These are phyloP conservation scores for Primulina tabacum DNA, from an alignment of 257 asterid genomes.

Conservation along the genomic window DNA sequence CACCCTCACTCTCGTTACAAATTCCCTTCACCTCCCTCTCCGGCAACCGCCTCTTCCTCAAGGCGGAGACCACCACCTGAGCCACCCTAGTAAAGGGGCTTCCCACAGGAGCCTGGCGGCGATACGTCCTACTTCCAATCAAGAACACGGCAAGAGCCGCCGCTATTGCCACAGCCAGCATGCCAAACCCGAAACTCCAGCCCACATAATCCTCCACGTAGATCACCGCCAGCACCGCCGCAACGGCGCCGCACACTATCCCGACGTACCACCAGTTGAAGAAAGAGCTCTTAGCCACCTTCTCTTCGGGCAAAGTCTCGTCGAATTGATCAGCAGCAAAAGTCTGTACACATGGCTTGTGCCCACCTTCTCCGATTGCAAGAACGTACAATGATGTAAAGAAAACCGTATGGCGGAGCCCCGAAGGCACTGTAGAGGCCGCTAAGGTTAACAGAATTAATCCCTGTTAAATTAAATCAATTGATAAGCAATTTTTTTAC, in stretches of 20 bases:
- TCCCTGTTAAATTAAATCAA: slow-evolving; percentile 35
- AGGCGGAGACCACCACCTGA: slow-evolving; percentile 62
- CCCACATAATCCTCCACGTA: slow-evolving; percentile 61
- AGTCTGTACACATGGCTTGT: slow-evolving; percentile 74
- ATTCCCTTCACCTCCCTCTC: slow-evolving; percentile 27
- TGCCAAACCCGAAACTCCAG: slow-evolving; percentile 56
- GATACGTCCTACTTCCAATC: slow-evolving; percentile 41
- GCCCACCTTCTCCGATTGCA: slow-evolving; percentile 67
- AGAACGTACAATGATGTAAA: slow-evolving; percentile 56
- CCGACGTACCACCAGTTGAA: slow-evolving; percentile 91
- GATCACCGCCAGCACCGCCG: slow-evolving; percentile 54
- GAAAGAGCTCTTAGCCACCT: slow-evolving; percentile 54
- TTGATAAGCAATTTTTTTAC: too few relatives aligned
- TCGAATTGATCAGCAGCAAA: slow-evolving; percentile 78
- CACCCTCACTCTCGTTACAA: slow-evolving; percentile 19
- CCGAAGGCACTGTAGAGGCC: slow-evolving; percentile 33
- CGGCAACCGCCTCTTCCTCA: slow-evolving; percentile 42
- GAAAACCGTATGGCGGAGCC: slow-evolving; percentile 38
- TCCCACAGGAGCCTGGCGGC: slow-evolving; percentile 50
- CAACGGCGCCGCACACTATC: slow-evolving; percentile 52
- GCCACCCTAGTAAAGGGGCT: slow-evolving; percentile 77
- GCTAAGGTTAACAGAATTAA: slow-evolving; percentile 41
- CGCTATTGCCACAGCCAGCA: slow-evolving; percentile 50
- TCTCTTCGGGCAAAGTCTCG: slow-evolving; percentile 41
- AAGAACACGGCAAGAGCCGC: slow-evolving; percentile 45